A percentile compares a stretch with the other conserved stretches of the same genome.
These are phyloP conservation scores for Sporothrix pallida DNA, from an alignment of 2,329 filamentous ascomycete species.

Conservation along the genomic window DNA sequence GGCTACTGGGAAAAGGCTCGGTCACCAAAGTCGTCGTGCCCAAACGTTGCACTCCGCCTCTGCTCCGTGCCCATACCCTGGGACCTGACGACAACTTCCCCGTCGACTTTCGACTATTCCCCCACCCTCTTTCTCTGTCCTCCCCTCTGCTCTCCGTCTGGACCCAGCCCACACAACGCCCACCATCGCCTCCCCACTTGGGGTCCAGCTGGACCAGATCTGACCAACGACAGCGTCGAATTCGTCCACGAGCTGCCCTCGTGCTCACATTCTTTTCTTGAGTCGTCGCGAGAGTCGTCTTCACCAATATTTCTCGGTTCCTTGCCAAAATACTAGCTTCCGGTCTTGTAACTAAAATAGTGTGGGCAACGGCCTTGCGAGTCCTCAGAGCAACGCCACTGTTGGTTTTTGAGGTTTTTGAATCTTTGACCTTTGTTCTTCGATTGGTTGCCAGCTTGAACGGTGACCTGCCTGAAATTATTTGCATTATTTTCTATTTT, in stretches of 20 bases:
- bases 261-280: background rate
- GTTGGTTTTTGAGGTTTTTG: background rate
- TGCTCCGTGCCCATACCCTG: background rate
- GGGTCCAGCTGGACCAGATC: background rate
- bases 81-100: background rate
- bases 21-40: slow-evolving; percentile 22
- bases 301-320: background rate
- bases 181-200: background rate
- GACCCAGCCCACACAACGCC: background rate
- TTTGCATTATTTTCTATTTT: background rate
- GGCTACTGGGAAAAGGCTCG: background rate
- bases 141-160: background rate
- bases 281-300: too few relatives aligned
- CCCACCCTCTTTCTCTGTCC: background rate
- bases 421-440: background rate
- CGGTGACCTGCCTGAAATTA: background rate
- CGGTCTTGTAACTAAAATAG: slow-evolving; percentile 34
- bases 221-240: slow-evolving; percentile 31
- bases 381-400: slow-evolving; percentile 1
- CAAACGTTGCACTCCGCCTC: slow-evolving; percentile 8
- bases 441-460: background rate
- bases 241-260: slow-evolving; percentile 32
- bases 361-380: slow-evolving; percentile 14
- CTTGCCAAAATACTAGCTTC: background rate
- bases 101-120: too few relatives aligned